A percentile compares a stretch with the other conserved stretches of the same genome.
Conservation (phyloP, 2,329 filamentous ascomycete species). For the Amesomyces nigricolor region DNA sequence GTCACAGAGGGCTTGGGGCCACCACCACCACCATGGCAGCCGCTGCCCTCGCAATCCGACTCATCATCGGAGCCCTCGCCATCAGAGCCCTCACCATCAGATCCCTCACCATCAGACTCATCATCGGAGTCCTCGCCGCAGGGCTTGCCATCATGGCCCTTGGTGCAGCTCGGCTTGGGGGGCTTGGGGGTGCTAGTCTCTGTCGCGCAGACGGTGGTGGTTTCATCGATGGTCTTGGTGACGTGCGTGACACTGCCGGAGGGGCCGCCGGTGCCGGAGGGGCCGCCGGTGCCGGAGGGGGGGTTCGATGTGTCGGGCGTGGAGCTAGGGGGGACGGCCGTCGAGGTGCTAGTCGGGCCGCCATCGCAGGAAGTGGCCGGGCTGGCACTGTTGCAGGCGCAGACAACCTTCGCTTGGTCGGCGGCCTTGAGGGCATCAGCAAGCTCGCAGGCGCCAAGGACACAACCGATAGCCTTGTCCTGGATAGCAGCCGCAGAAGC, state of each 20-base stretch:
- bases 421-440: neutral
- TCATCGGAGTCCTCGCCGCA: neutral
- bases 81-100: neutral
- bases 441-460: constrained; percentile 8
- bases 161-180: neutral
- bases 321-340: neutral
- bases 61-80: neutral
- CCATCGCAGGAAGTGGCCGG: neutral
- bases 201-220: neutral
- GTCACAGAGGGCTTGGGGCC: too few species aligned
- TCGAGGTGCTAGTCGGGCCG: neutral
- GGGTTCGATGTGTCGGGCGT: neutral
- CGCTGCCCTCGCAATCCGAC: neutral
- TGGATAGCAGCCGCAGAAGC: constrained; percentile 11
- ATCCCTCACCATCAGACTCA: neutral
- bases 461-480: constrained; percentile 3
- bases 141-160: neutral
- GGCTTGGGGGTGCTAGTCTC: neutral
- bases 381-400: constrained; percentile 4
- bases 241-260: neutral
- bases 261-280: too few species aligned
- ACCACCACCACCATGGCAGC: too few species aligned
- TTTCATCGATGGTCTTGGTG: neutral
- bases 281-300: neutral
- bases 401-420: neutral